These are phyloP conservation scores for Sporothrix luriei DNA, from an alignment of 2,329 filamentous ascomycete genomes.

Conservation along the genomic window DNA sequence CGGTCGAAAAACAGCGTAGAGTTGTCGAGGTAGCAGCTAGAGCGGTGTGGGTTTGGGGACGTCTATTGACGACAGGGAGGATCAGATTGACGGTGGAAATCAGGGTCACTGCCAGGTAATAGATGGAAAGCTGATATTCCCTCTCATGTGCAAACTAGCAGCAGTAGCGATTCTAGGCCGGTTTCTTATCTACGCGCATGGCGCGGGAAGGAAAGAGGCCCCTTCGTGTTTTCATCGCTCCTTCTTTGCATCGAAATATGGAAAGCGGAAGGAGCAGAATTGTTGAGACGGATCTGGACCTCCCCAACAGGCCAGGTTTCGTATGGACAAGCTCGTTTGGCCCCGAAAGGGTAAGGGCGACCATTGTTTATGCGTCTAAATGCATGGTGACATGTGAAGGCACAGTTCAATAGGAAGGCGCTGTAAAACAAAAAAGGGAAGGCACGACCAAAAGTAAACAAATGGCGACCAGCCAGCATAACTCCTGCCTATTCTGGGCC, in stretches of 20 bases:
- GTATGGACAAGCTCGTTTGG: background rate
- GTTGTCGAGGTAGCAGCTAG: background rate
- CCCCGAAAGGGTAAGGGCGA: background rate
- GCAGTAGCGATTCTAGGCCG: background rate
- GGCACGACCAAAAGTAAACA: conserved; percentile 18
- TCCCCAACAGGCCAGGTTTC: background rate
- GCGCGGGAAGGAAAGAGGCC: background rate
- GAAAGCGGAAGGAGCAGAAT: background rate
- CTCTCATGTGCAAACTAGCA: background rate
- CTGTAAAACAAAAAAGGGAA: background rate
- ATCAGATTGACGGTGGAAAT: background rate
- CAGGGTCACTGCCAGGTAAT: background rate
- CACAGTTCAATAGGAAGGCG: background rate
- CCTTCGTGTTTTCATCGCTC: background rate
- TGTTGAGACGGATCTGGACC: background rate
- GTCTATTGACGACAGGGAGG: background rate
- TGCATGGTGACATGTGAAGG: background rate
- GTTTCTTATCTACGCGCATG: background rate
- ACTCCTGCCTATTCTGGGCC: background rate
- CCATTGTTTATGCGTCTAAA: background rate
- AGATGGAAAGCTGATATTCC: no score
- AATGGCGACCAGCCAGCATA: background rate
- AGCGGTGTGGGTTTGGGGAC: background rate
- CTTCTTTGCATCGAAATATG: background rate
- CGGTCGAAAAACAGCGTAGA: background rate